Conservation (phyloP, 306 rosid species). For the Mucuna pruriens region DNA sequence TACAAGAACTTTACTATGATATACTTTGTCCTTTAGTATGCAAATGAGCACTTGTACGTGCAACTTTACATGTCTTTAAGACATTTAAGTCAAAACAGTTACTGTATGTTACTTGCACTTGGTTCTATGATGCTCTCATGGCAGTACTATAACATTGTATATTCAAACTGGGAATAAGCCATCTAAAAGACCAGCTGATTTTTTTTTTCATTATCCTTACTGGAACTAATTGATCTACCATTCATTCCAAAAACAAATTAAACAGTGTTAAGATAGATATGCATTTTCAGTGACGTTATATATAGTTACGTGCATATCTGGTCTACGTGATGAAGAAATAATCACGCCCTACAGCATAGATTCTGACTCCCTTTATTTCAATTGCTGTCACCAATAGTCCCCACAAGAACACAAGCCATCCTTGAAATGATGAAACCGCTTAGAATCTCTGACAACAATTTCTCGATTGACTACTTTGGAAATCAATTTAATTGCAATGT, state of each 20-base stretch:
- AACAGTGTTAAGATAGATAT: background rate
- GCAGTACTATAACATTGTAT: background rate
- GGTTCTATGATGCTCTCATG: conserved; percentile 11
- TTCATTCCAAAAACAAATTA: background rate
- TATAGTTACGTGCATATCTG: conserved; percentile 6
- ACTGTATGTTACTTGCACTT: background rate
- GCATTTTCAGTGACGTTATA: background rate
- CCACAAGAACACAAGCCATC: conserved; percentile 73
- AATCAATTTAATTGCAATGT: conserved; percentile 62
- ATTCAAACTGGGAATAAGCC: conserved; percentile 26
- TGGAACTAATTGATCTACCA: conserved; percentile 35
- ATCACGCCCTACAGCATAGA: background rate
- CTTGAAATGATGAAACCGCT: conserved; percentile 83
- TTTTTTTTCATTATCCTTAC: background rate
- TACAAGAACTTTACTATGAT: conserved; percentile 7
- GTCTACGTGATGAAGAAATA: conserved; percentile 12
- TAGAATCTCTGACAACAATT: conserved; percentile 76
- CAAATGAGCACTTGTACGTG: conserved; percentile 18
- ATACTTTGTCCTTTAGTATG: conserved; percentile 11
- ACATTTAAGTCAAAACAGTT: conserved; percentile 23
- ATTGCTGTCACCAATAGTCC: conserved; percentile 63
- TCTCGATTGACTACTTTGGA: conserved; percentile 61
- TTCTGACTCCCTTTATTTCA: conserved; percentile 39
- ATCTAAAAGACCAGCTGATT: conserved; percentile 17
- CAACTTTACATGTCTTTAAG: background rate